Conservation (phyloP, 345 rosid genomes). For the Brassica cretica region DNA sequence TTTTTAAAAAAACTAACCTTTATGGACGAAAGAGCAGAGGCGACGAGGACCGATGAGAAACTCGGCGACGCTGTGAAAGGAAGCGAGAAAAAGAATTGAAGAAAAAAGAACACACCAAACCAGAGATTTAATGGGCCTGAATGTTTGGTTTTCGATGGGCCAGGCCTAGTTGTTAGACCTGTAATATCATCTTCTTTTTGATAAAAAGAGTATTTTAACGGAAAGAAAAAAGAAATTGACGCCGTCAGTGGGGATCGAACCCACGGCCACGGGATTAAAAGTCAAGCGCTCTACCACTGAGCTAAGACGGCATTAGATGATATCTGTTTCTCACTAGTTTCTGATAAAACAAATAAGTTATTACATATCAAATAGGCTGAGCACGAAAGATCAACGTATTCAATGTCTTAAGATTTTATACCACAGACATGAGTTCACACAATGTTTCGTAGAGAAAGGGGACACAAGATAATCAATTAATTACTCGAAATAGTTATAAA, state of each 20-base stretch:
- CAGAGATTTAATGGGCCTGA: background rate
- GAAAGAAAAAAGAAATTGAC: background rate
- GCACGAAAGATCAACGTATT: background rate
- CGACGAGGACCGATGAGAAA: background rate
- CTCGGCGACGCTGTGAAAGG: background rate
- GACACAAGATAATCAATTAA: background rate
- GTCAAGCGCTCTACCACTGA: conserved; percentile 14
- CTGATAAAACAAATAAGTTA: too few species aligned
- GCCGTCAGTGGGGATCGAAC: conserved; percentile 10
- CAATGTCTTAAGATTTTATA: background rate
- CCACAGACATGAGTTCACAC: background rate
- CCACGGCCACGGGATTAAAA: conserved; percentile 13
- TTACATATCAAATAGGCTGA: background rate
- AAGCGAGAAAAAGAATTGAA: background rate
- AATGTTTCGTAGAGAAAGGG: background rate
- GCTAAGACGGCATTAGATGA: background rate
- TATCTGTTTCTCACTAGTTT: background rate
- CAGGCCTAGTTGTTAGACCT: background rate
- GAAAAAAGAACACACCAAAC: too few species aligned
- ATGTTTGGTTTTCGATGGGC: background rate
- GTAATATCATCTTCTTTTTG: background rate
- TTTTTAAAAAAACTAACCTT: background rate
- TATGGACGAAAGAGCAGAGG: background rate
- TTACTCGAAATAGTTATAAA: background rate
- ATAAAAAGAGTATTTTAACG: background rate